Evolutionary conservation across 1,284 basidiomycete genomes (phyloP).

Genomic region (Sanguinoderma infundibulare): DNA sequence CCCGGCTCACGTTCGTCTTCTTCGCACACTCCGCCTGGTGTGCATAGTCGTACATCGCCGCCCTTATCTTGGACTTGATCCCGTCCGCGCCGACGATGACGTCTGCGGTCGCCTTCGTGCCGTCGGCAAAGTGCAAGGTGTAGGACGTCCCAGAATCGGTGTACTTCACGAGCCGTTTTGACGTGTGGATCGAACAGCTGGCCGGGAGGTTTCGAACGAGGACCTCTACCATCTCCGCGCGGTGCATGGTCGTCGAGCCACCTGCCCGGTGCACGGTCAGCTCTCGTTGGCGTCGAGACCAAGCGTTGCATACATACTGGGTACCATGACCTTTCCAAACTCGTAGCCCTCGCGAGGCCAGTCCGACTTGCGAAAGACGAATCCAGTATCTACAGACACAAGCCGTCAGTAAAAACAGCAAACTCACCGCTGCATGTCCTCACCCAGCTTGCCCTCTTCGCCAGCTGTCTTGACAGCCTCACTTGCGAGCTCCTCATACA

Average conservation of each 20-base stretch:
- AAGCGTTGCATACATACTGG: conserved; percentile 9
- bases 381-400: conserved; percentile 15
- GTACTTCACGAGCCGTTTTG: conserved; percentile 37
- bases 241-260: conserved; percentile 38
- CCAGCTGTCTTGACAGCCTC: conserved; percentile 26
- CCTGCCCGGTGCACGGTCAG: conserved; percentile 24
- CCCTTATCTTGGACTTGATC: conserved; percentile 18
- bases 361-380: conserved; percentile 28
- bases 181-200: conserved; percentile 40
- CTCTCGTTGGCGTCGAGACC: background rate
- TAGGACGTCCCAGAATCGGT: conserved; percentile 9
- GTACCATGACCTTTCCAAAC: conserved; percentile 19
- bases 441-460: conserved; percentile 2
- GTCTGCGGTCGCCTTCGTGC: conserved; percentile 23
- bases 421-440: background rate
- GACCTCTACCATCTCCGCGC: conserved; percentile 39
- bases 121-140: conserved; percentile 26
- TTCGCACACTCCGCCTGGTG: conserved; percentile 16
- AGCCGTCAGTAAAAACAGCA: too few relatives aligned
- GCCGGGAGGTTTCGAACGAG: conserved; percentile 34
- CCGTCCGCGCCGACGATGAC: conserved; percentile 29
- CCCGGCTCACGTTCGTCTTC: background rate
- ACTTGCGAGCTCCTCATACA: conserved; percentile 36
- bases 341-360: conserved; percentile 19
- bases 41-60: conserved; percentile 17